Evolutionary conservation across 495 filamentous ascomycete species (phyloP).

Genomic region (Xylaria acuta): DNA sequence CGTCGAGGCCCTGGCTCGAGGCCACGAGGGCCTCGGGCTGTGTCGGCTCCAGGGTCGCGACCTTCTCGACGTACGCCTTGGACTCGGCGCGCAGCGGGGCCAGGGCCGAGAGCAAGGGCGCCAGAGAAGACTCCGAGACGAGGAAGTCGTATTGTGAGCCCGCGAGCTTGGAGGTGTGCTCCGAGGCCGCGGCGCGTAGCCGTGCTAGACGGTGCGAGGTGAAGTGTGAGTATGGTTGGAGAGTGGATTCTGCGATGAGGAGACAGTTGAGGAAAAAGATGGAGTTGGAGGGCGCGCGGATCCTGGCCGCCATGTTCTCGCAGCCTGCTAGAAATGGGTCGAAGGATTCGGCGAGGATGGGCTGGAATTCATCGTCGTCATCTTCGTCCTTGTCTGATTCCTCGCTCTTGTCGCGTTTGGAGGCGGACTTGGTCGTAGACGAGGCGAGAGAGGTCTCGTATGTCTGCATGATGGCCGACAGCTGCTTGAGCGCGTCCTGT

Average conservation of each 20-base stretch:
- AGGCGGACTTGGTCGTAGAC: slow-evolving; percentile 22
- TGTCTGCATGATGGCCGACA: slow-evolving; percentile 77
- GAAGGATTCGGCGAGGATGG: slow-evolving; percentile 80
- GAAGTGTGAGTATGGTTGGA: slow-evolving; percentile 63
- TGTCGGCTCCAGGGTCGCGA: slow-evolving; percentile 57
- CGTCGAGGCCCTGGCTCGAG: slow-evolving; percentile 81
- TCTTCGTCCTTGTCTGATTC: slow-evolving; percentile 59
- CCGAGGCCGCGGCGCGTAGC: slow-evolving; percentile 54
- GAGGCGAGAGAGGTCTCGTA: slow-evolving; percentile 79
- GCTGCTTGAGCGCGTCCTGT: slow-evolving; percentile 74
- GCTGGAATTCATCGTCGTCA: slow-evolving; percentile 65
- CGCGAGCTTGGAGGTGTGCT: slow-evolving; percentile 53
- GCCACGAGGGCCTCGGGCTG: slow-evolving; percentile 66
- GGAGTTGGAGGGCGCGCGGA: slow-evolving; percentile 62
- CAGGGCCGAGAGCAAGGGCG: slow-evolving; percentile 70
- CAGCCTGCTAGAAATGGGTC: slow-evolving; percentile 84
- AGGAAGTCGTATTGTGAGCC: slow-evolving; percentile 72
- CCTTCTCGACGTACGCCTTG: slow-evolving; percentile 44
- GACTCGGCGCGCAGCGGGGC: slow-evolving; percentile 38
- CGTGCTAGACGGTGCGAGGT: slow-evolving; percentile 50
- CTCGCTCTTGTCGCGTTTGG: slow-evolving; percentile 32
- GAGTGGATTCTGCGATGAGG: slow-evolving; percentile 58
- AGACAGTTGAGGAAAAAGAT: slow-evolving; percentile 89
- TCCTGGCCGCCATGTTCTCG: slow-evolving; percentile 67
- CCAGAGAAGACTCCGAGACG: slow-evolving; percentile 73